Conservation (phyloP, 345 rosid species). For the Moricandia arvensis region DNA sequence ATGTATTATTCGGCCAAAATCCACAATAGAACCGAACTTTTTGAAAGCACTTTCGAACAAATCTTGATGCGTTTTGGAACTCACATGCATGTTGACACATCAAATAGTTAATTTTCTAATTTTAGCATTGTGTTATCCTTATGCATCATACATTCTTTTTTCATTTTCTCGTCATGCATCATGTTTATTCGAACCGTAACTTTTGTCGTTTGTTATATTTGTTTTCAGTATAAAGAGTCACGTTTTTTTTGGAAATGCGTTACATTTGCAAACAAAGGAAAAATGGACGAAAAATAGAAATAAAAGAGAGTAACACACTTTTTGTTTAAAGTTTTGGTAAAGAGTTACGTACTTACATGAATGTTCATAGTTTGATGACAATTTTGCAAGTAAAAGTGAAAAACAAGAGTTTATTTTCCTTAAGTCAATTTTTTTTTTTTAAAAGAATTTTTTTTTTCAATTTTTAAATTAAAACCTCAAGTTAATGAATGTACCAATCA, state of each 20-base stretch:
- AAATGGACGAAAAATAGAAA: constrained; percentile 1
- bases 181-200: constrained; percentile 17
- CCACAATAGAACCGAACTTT: constrained; percentile 18
- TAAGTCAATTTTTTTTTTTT: too few relatives aligned
- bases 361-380: not conserved
- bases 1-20: constrained; percentile 22
- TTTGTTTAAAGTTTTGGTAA: not conserved
- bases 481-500: constrained; percentile 11
- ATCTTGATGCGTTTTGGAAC: not conserved
- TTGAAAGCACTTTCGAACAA: not conserved
- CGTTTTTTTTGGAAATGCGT: constrained; percentile 20
- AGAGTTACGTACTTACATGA: not conserved
- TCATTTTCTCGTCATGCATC: constrained; percentile 11
- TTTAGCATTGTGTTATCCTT: constrained; percentile 18
- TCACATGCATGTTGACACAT: not conserved
- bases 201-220: constrained; percentile 19
- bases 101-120: not conserved
- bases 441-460: not conserved
- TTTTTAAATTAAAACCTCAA: not conserved
- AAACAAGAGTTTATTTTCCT: too few relatives aligned
- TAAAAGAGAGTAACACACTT: not conserved
- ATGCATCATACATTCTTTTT: constrained; percentile 6
- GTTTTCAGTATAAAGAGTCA: constrained; percentile 6
- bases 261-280: constrained; percentile 10
- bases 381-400: not conserved